Conservation (phyloP, 2,329 filamentous ascomycete species). For the Cladosporium sp. region DNA sequence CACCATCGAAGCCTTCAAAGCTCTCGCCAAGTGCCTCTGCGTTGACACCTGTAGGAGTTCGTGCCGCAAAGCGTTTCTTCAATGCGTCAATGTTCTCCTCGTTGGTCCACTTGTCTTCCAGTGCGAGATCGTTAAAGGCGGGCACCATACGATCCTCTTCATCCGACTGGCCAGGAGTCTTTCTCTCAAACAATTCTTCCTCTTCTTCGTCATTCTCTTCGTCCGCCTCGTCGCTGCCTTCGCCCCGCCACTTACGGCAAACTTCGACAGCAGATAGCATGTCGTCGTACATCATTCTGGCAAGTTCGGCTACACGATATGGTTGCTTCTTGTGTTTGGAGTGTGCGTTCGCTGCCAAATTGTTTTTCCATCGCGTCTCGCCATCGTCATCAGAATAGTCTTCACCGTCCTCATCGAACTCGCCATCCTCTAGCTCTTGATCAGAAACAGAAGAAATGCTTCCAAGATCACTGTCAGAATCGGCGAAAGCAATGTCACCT, state of each 20-base stretch:
- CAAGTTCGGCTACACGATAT: slow-evolving; percentile 77
- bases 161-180: slow-evolving; percentile 45
- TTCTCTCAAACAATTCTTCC: slow-evolving; percentile 61
- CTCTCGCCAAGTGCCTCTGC: slow-evolving; percentile 48
- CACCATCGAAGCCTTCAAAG: slow-evolving; percentile 36
- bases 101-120: slow-evolving; percentile 82
- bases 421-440: slow-evolving; percentile 48
- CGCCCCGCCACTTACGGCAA: slow-evolving; percentile 73
- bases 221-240: slow-evolving; percentile 50
- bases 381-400: slow-evolving; percentile 59
- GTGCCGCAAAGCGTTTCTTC: slow-evolving; percentile 69
- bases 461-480: slow-evolving; percentile 94
- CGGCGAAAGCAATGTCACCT: slow-evolving; percentile 82
- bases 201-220: slow-evolving; percentile 56
- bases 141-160: slow-evolving; percentile 77
- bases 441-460: slow-evolving; percentile 68
- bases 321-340: slow-evolving; percentile 66
- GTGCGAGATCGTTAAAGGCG: slow-evolving; percentile 69
- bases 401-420: slow-evolving; percentile 57
- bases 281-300: slow-evolving; percentile 83
- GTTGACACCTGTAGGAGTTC: slow-evolving; percentile 53
- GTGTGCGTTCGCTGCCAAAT: slow-evolving; percentile 71
- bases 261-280: slow-evolving; percentile 71
- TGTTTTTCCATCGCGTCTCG: slow-evolving; percentile 79
- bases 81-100: slow-evolving; percentile 72